These are phyloP conservation scores for Annulohypoxylon bovei DNA, from an alignment of 495 filamentous ascomycete species.

Conservation along the genomic window DNA sequence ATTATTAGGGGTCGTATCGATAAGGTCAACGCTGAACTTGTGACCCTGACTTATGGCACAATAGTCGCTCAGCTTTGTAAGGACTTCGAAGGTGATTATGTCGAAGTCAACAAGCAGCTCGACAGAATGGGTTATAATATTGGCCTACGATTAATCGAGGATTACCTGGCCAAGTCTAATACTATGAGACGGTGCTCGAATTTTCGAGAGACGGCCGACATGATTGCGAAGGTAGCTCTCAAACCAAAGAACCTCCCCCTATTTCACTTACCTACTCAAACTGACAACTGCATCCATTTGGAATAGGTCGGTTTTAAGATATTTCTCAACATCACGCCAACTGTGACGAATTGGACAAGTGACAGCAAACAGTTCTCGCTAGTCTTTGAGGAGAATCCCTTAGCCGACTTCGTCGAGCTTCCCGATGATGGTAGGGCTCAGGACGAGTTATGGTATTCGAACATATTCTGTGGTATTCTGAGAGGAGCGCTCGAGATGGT, in stretches of 20 bases:
- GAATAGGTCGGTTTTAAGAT: conserved; percentile 95
- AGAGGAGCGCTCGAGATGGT: conserved; percentile 97
- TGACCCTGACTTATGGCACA: conserved; percentile 96
- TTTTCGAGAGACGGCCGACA: conserved; percentile 95
- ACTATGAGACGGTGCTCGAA: conserved; percentile 85
- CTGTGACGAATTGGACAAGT: conserved; percentile 92
- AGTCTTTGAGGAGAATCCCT: conserved; percentile 94
- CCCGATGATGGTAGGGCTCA: conserved; percentile 96
- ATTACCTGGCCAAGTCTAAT: conserved; percentile 94
- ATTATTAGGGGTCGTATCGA: conserved; percentile 68
- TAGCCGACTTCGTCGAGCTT: conserved; percentile 97
- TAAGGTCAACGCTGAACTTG: conserved; percentile 88
- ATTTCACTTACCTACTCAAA: background rate
- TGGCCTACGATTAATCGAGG: conserved; percentile 93
- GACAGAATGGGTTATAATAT: conserved; percentile 99
- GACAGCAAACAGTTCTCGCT: conserved; percentile 97
- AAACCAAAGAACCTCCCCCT: conserved; percentile 7
- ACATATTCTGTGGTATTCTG: conserved; percentile 93
- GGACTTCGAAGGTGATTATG: conserved; percentile 92
- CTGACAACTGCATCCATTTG: background rate
- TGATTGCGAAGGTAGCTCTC: conserved; percentile 82
- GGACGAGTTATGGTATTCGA: conserved; percentile 98
- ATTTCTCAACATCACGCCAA: conserved; percentile 97
- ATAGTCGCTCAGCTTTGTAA: conserved; percentile 97
- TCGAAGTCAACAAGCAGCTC: conserved; percentile 94